A percentile compares a stretch with the other conserved stretches of the same genome.
These are phyloP conservation scores for Carex littledalei DNA, from an alignment of 176 grass and related monocot genomes.

Conservation along the genomic window DNA sequence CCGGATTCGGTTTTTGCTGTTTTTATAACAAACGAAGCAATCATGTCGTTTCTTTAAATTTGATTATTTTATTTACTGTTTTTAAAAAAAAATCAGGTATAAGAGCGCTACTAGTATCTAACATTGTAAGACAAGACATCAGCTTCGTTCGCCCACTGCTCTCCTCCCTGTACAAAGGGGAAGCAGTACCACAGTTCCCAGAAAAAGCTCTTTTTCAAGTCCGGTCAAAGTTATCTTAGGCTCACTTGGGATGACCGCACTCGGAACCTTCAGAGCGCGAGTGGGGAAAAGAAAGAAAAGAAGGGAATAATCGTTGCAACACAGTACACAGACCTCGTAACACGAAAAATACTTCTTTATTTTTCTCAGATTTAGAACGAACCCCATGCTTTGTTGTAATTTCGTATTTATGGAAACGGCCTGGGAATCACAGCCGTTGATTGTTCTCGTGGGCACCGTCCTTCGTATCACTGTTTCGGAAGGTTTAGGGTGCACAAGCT, in stretches of 20 bases:
- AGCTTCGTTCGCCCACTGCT: constrained; percentile 7
- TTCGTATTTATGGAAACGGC: constrained; percentile 1
- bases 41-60: no score
- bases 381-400: neutral
- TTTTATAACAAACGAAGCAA: no score
- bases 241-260: constrained; percentile 20
- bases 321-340: constrained; percentile 31
- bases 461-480: neutral
- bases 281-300: constrained; percentile 23
- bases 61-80: no score
- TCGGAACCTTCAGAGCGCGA: constrained; percentile 23
- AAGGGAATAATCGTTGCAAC: constrained; percentile 25
- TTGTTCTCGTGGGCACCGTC: constrained; percentile 27
- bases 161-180: constrained; percentile 1
- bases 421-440: constrained; percentile 25
- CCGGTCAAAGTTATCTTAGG: constrained; percentile 26
- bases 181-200: neutral
- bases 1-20: no score
- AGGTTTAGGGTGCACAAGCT: neutral
- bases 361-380: neutral
- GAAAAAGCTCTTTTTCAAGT: constrained; percentile 3
- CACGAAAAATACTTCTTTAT: neutral
- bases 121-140: constrained; percentile 12
- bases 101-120: neutral
- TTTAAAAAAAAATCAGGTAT: no score